These are phyloP conservation scores for Pseudevernia furfuracea DNA, from an alignment of 495 filamentous ascomycete genomes.

Conservation along the genomic window DNA sequence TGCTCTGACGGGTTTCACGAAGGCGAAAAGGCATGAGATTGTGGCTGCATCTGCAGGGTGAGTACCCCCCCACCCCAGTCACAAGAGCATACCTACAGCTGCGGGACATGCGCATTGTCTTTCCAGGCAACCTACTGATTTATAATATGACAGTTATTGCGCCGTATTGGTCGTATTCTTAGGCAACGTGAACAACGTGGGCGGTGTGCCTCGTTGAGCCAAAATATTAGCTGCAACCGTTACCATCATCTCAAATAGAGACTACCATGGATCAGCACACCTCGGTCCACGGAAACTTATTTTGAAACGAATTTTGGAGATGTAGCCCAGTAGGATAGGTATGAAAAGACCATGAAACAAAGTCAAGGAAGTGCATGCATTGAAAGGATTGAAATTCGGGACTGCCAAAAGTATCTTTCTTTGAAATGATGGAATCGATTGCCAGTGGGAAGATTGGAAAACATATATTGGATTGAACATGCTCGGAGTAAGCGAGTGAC, in stretches of 20 bases:
- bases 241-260: too few species aligned
- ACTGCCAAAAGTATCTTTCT: too few species aligned
- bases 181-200: constrained; percentile 24
- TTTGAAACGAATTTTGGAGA: too few species aligned
- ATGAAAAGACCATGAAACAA: too few species aligned
- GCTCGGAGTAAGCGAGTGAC: background rate
- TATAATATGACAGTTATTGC: constrained; percentile 23
- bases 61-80: background rate
- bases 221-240: too few species aligned
- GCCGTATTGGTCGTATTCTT: constrained; percentile 29
- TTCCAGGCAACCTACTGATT: background rate
- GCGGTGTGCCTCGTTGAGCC: background rate
- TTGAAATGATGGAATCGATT: too few species aligned
- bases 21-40: constrained; percentile 37
- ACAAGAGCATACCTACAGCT: background rate
- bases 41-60: constrained; percentile 39
- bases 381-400: too few species aligned
- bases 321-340: too few species aligned
- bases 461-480: background rate
- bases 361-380: too few species aligned
- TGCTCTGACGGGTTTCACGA: constrained; percentile 33
- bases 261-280: too few species aligned
- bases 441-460: background rate
- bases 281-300: too few species aligned
- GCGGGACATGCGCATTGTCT: background rate